Conservation (phyloP, 192 early-diverging fungal species). For the Entomortierella lignicola region DNA sequence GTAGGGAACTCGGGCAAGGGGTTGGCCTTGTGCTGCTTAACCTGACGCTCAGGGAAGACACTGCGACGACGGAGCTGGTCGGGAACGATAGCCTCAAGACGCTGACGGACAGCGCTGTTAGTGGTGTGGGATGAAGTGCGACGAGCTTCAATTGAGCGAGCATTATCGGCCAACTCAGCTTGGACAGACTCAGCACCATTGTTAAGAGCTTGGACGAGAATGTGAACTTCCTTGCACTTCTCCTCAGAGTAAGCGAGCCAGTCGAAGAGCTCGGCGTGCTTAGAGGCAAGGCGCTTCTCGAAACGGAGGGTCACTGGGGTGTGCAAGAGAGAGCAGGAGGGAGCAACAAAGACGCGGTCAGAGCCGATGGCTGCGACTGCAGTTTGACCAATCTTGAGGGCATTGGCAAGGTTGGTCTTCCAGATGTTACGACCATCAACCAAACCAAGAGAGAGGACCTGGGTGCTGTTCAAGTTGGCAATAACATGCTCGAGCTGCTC, state of each 20-base stretch:
- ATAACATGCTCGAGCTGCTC: constrained; percentile 83
- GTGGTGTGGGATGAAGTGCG: constrained; percentile 84
- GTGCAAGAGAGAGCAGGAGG: constrained; percentile 94
- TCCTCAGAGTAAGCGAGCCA: constrained; percentile 96
- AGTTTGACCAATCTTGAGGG: constrained; percentile 73
- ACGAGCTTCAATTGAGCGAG: constrained; percentile 73
- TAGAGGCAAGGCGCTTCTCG: constrained; percentile 75
- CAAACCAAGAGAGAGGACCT: constrained; percentile 92
- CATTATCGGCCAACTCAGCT: constrained; percentile 77
- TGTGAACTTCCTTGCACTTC: constrained; percentile 87
- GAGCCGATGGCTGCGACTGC: constrained; percentile 76
- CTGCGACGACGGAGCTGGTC: constrained; percentile 81
- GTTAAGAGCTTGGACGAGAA: constrained; percentile 71
- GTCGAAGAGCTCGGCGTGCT: constrained; percentile 83
- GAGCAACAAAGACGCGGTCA: constrained; percentile 84
- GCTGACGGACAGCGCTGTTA: constrained; percentile 83
- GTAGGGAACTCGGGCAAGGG: constrained; percentile 94
- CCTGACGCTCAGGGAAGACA: constrained; percentile 77
- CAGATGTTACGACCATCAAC: constrained; percentile 98
- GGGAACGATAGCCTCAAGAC: constrained; percentile 72
- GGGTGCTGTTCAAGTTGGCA: constrained; percentile 63
- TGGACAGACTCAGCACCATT: constrained; percentile 69
- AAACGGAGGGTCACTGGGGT: constrained; percentile 87
- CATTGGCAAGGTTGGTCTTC: constrained; percentile 87
- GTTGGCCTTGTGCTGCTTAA: constrained; percentile 78